Percentiles rank a stretch among this genome's conserved stretches.
Evolutionary conservation across 257 asterid genomes (phyloP).

Genomic region (Dorcoceras hygrometricum): DNA sequence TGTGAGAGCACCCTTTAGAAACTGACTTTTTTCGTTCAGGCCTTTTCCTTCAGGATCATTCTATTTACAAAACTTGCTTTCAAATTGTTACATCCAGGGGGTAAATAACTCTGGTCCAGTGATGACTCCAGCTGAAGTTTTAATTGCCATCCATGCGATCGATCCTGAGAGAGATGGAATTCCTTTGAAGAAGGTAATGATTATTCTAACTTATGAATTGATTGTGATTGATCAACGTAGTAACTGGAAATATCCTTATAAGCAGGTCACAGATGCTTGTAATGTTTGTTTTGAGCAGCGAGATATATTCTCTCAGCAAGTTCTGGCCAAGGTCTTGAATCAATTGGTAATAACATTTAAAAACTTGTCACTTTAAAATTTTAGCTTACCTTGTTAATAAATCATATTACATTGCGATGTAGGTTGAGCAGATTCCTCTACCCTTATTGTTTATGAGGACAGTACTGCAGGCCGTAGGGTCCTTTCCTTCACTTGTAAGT

Average conservation of each 20-base stretch:
- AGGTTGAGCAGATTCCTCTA: slow-evolving; percentile 98
- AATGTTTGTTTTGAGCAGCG: slow-evolving; percentile 94
- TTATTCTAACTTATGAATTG: slow-evolving; percentile 15
- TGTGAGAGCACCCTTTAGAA: background rate
- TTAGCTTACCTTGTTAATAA: slow-evolving; percentile 8
- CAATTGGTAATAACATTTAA: slow-evolving; percentile 61
- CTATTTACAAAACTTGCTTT: slow-evolving; percentile 5
- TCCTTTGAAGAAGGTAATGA: slow-evolving; percentile 81
- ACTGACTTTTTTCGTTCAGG: background rate
- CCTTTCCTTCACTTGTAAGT: slow-evolving; percentile 92
- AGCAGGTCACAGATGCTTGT: slow-evolving; percentile 98
- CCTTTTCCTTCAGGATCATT: background rate
- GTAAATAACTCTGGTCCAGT: slow-evolving; percentile 55
- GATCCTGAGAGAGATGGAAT: slow-evolving; percentile 90
- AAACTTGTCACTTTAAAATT: slow-evolving; percentile 3
- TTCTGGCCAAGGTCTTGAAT: slow-evolving; percentile 92
- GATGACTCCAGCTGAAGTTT: slow-evolving; percentile 91
- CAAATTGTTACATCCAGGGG: slow-evolving; percentile 52
- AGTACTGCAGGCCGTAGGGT: slow-evolving; percentile 93
- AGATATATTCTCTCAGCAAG: slow-evolving; percentile 84
- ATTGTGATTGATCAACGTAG: slow-evolving; percentile 25
- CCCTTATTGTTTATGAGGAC: slow-evolving; percentile 97
- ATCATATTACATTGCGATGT: slow-evolving; percentile 34
- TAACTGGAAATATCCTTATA: slow-evolving; percentile 24
- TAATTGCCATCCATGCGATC: slow-evolving; percentile 90